These are phyloP conservation scores for Carex scoparia DNA, from an alignment of 176 grass and related monocot genomes.

Conservation along the genomic window DNA sequence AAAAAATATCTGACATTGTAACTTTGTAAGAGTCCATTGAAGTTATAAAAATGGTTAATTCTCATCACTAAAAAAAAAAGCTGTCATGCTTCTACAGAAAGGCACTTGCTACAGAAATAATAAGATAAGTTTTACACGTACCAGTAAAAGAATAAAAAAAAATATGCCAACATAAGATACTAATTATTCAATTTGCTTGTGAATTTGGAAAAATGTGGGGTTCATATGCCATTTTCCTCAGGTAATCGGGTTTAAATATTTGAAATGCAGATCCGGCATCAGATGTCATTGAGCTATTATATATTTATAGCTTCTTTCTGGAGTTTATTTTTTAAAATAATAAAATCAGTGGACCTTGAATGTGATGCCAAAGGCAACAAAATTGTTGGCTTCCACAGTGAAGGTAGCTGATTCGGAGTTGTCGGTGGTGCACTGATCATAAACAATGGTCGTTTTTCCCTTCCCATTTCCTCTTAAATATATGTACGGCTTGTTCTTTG, in stretches of 20 bases:
- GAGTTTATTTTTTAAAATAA: not conserved
- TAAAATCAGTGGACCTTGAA: constrained; percentile 46
- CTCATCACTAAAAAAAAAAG: not conserved
- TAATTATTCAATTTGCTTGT: not conserved
- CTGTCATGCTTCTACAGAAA: not conserved
- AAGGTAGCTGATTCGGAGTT: constrained; percentile 65
- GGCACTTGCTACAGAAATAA: not conserved
- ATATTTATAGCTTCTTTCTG: not conserved
- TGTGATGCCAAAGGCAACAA: constrained; percentile 69
- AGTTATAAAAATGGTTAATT: not conserved
- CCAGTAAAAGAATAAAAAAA: not conserved
- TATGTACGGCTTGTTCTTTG: constrained; percentile 63
- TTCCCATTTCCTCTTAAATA: constrained; percentile 74
- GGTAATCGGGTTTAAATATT: not conserved
- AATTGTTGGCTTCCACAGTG: constrained; percentile 48
- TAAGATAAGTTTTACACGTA: not conserved
- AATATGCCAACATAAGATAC: not conserved
- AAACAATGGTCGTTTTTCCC: constrained; percentile 55
- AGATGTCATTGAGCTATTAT: not conserved
- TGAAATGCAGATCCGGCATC: not conserved
- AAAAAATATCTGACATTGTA: not conserved
- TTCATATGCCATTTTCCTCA: not conserved
- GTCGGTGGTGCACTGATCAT: constrained; percentile 38
- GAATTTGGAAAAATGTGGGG: not conserved
- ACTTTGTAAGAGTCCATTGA: not conserved